Evolutionary conservation across 371 early-diverging fungal species (phyloP).

Genomic region (Mortierella sp.): DNA sequence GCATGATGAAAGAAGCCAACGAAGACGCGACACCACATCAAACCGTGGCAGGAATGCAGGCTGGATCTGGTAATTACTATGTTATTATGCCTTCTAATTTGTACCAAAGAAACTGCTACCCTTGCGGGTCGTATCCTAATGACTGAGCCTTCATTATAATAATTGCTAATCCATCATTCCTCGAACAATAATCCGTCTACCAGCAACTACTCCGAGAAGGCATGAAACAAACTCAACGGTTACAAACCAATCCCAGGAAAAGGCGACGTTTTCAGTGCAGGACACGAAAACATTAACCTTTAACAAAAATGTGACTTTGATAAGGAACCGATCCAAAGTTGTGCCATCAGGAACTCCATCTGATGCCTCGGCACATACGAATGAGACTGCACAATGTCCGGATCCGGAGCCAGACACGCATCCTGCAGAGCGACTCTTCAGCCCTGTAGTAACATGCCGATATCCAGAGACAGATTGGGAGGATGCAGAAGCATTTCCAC

Average conservation of each 20-base stretch:
- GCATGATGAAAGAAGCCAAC: constrained; percentile 11
- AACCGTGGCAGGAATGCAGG: no score
- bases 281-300: constrained; percentile 21
- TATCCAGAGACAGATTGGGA: constrained; percentile 51
- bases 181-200: not conserved
- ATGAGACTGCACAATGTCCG: not conserved
- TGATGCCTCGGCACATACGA: not conserved
- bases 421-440: constrained; percentile 32
- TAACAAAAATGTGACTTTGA: constrained; percentile 24
- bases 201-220: not conserved
- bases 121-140: no score
- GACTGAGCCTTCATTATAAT: no score
- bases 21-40: not conserved
- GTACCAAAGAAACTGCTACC: no score
- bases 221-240: constrained; percentile 4
- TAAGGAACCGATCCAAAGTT: constrained; percentile 39
- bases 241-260: constrained; percentile 1
- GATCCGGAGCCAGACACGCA: constrained; percentile 7
- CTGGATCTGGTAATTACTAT: not conserved
- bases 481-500: constrained; percentile 66
- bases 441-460: constrained; percentile 34
- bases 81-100: no score
- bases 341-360: constrained; percentile 7
- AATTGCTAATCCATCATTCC: not conserved
- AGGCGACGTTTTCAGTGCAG: constrained; percentile 14